Evolutionary conservation across 106 monocot genomes (phyloP), one percentile per base, ranked within the genome.

Genomic region (Iris macrosiphon): DNA sequence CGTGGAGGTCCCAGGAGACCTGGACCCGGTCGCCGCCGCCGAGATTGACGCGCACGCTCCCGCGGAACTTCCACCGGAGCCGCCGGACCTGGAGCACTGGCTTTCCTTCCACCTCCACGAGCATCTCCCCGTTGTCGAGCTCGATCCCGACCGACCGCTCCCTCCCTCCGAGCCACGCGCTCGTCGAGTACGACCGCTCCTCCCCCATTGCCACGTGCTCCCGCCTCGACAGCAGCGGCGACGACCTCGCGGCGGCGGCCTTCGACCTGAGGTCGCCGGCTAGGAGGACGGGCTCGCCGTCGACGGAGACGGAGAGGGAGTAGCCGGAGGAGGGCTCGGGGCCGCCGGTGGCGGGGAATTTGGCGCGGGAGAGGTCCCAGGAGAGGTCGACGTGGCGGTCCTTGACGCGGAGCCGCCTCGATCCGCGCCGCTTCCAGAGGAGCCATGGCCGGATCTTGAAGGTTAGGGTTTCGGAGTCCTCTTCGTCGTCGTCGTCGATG

Each of bases 1-100:
- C 51, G 79, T 85, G 84, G 23, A 95, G 71, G 66, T 95, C 89
- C 94, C 94, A 95, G 3, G 94, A 95, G 46, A 95, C 42, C 38
- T 62, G 75, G 39, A 85, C 43, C 25, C 62, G 44, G 44, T 32
- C 72, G n/a, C 66, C 83, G 52, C 47, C 75, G 12, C 61, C 93
- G 20, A 67, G 34, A 22, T 73, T 72, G 14, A 85, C 69, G 25
- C 43, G 37, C 70, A 85, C 85, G 75, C 71, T 95, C 26, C 94
- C 94, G 12, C 94, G 67, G 34, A 95, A 95, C 71, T 82, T 89
- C 94, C 94, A 95, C 39, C 60, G 48, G 24, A 95, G 43, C 45
- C 72, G 60, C 28, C 76, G 75, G 7, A 95, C 76, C 4, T 79
- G 59, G 21, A 95, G 63, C n/a, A 82, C 53, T 17, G 31, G 32